Conservation (phyloP, 768 basidiomycete species). For the Cystobasidium ongulense region DNA sequence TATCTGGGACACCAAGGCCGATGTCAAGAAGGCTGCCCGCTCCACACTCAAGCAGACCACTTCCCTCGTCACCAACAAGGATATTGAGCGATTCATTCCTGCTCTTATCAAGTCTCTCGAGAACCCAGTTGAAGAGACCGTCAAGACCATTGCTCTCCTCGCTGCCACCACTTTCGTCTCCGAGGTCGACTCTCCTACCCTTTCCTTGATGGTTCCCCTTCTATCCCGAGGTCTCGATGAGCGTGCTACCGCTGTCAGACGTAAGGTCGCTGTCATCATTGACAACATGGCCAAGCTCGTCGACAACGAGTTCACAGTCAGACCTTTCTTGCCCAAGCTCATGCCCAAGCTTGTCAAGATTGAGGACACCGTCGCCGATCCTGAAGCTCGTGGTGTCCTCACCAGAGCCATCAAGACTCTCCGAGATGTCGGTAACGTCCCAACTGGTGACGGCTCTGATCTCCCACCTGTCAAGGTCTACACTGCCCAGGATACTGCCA, state of each 20-base stretch:
- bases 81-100: constrained; percentile 79
- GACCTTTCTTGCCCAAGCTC: constrained; percentile 79
- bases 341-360: constrained; percentile 77
- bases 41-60: constrained; percentile 56
- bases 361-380: constrained; percentile 88
- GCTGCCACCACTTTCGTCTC: constrained; percentile 94
- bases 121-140: constrained; percentile 95
- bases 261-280: constrained; percentile 87
- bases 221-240: constrained; percentile 85
- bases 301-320: constrained; percentile 79
- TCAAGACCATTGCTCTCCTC: constrained; percentile 86
- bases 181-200: constrained; percentile 88
- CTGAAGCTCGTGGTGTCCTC: constrained; percentile 89
- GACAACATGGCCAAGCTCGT: constrained; percentile 78
- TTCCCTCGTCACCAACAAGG: constrained; percentile 85
- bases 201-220: constrained; percentile 90
- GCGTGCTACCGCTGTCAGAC: constrained; percentile 91
- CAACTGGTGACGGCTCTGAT: constrained; percentile 72
- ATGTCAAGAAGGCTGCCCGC: constrained; percentile 82
- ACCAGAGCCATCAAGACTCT: constrained; percentile 88
- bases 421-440: constrained; percentile 82
- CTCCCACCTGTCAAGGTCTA: constrained; percentile 74
- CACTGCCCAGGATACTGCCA: constrained; percentile 60
- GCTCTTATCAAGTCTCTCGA: constrained; percentile 89
- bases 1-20: constrained; percentile 76